phyloP scores from a whole-genome alignment of 768 basidiomycete species.

The Mrakia blollopis region DNA sequence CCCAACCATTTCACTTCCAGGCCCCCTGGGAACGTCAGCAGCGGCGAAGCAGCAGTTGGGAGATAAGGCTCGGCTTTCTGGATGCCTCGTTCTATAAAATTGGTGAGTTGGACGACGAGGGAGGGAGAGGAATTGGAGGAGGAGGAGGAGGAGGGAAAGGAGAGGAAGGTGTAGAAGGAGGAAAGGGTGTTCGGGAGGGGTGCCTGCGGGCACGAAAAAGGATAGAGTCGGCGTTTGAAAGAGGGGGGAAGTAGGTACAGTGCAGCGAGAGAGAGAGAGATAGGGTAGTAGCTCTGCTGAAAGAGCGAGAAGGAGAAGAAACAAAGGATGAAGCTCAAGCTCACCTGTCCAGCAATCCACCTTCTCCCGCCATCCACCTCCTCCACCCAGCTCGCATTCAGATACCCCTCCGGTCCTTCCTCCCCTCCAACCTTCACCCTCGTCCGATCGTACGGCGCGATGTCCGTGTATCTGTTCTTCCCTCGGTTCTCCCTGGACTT shows the following conservation, averaged over 20 bases:
- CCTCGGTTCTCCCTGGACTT: not conserved
- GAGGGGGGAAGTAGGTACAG: not conserved
- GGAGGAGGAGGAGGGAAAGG: conserved; percentile 33
- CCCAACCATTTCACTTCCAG: not conserved
- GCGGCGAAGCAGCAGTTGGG: conserved; percentile 30
- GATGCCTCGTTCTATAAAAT: conserved; percentile 38
- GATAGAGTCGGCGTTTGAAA: no score
- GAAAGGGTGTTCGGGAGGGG: conserved; percentile 40
- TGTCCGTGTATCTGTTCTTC: conserved; percentile 27
- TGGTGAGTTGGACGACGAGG: conserved; percentile 44
- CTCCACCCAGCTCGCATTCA: conserved; percentile 44
- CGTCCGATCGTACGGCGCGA: conserved; percentile 24
- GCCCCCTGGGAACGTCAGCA: not conserved
- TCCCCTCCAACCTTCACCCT: conserved; percentile 1
- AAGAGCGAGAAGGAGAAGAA: not conserved
- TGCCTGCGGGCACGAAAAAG: conserved; percentile 37
- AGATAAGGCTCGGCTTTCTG: conserved; percentile 44
- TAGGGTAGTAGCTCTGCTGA: no score
- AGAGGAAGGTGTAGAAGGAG: conserved; percentile 37
- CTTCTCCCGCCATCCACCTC: conserved; percentile 37
- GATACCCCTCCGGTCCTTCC: conserved; percentile 37
- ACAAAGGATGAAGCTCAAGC: conserved; percentile 28
- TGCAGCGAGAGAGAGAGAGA: no score
- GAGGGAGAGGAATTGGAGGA: conserved; percentile 41
- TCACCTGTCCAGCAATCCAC: conserved; percentile 45